Conservation (phyloP, 768 basidiomycete species). For the Pleurotus platypus region DNA sequence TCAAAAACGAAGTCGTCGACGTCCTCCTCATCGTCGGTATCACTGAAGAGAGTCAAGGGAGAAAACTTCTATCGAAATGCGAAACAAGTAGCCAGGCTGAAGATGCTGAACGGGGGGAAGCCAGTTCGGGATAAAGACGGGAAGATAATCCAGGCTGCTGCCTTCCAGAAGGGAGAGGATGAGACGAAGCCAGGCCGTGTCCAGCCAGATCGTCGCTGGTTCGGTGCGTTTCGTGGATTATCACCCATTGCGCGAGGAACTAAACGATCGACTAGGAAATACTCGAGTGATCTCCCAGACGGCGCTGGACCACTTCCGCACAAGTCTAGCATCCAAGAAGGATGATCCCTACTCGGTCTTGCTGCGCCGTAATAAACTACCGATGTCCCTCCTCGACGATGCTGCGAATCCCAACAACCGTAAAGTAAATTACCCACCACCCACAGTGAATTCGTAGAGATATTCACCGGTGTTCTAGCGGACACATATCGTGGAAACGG, state of each 20-base stretch:
- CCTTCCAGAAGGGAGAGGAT: conserved; percentile 93
- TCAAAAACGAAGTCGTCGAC: conserved; percentile 27
- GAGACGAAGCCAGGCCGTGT: conserved; percentile 89
- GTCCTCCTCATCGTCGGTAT: conserved; percentile 33
- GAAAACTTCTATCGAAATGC: conserved; percentile 99
- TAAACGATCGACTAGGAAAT: conserved; percentile 57
- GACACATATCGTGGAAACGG: conserved; percentile 92
- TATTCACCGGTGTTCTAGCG: conserved; percentile 42
- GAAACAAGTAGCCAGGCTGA: conserved; percentile 77
- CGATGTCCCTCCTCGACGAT: conserved; percentile 94
- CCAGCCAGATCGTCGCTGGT: conserved; percentile 95
- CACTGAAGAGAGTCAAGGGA: conserved; percentile 76
- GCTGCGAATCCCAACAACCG: conserved; percentile 74
- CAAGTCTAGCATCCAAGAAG: conserved; percentile 78
- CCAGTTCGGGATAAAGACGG: conserved; percentile 88
- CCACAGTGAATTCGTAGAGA: background rate
- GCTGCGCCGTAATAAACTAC: conserved; percentile 89
- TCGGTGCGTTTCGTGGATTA: conserved; percentile 57
- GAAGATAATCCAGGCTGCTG: conserved; percentile 89
- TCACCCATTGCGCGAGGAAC: too few species aligned
- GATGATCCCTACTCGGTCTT: conserved; percentile 97
- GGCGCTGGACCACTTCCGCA: conserved; percentile 94
- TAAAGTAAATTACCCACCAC: conserved; percentile 50
- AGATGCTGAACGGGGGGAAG: conserved; percentile 92
- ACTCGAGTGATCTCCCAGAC: conserved; percentile 98